Percentiles rank a stretch among this genome's conserved stretches.
These are phyloP conservation scores for Chaetomiaceae sp. DNA, from an alignment of 2,329 filamentous ascomycete species.

Conservation along the genomic window DNA sequence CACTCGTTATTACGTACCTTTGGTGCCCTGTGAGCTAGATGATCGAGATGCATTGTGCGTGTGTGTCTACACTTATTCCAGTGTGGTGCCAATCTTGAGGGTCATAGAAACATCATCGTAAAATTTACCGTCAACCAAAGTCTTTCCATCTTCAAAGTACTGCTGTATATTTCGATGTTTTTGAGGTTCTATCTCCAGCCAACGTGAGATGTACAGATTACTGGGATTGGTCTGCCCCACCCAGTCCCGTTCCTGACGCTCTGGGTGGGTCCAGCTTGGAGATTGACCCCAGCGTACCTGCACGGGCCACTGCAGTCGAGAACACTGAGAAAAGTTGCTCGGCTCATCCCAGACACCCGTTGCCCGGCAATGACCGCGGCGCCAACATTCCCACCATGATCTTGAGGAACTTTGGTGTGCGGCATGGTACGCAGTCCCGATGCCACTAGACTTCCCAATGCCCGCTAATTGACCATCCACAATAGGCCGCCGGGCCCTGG, in stretches of 20 bases:
- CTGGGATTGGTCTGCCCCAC: too few relatives aligned
- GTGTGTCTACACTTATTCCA: too few relatives aligned
- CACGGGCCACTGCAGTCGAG: constrained; percentile 23
- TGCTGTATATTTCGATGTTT: too few relatives aligned
- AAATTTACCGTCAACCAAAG: too few relatives aligned
- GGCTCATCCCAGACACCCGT: constrained; percentile 1
- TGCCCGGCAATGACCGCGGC: constrained; percentile 15
- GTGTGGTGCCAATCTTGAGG: too few relatives aligned
- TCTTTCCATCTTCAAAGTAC: too few relatives aligned
- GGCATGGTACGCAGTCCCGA: constrained; percentile 44
- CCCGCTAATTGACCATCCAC: constrained; percentile 6
- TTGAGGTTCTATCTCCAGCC: too few relatives aligned
- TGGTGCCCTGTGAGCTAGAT: background rate
- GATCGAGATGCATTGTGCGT: too few relatives aligned
- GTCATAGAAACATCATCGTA: too few relatives aligned
- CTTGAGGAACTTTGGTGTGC: constrained; percentile 48
- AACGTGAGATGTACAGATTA: too few relatives aligned
- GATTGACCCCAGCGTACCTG: background rate
- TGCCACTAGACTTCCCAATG: background rate
- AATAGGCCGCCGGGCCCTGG: constrained; percentile 50
- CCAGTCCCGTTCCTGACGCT: background rate
- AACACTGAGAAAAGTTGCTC: constrained; percentile 25
- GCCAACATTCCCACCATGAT: constrained; percentile 45
- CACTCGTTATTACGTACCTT: background rate
- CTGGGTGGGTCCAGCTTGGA: background rate